Conservation (phyloP, 768 basidiomycete genomes). For the Mycena sanguinolenta region DNA sequence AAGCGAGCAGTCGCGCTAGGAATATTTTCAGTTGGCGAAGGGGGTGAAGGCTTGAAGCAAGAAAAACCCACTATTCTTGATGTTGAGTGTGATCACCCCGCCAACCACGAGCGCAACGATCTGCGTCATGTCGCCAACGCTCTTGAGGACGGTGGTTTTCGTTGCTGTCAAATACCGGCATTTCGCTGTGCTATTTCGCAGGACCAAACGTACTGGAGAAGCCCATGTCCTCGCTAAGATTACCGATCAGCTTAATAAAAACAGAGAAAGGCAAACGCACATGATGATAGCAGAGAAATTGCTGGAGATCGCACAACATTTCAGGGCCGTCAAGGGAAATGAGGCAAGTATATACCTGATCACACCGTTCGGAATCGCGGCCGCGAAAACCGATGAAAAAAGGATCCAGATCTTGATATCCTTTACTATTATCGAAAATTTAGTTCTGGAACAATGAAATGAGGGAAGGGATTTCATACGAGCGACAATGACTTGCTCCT, state of each 20-base stretch:
- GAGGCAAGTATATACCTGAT: slow-evolving; percentile 13
- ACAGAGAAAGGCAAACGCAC: slow-evolving; percentile 7
- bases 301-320: not conserved
- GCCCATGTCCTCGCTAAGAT: slow-evolving; percentile 34
- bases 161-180: slow-evolving; percentile 13
- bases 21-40: not conserved
- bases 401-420: slow-evolving; percentile 39
- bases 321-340: not conserved
- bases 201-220: slow-evolving; percentile 30
- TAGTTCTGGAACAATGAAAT: not conserved
- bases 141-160: slow-evolving; percentile 39
- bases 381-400: slow-evolving; percentile 36
- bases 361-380: slow-evolving; percentile 40
- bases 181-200: not conserved
- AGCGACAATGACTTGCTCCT: slow-evolving; percentile 32
- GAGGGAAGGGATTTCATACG: slow-evolving; percentile 8
- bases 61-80: slow-evolving; percentile 31
- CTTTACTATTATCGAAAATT: slow-evolving; percentile 16
- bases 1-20: slow-evolving; percentile 33
- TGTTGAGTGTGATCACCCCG: slow-evolving; percentile 37
- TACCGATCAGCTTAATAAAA: not conserved
- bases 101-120: slow-evolving; percentile 38
- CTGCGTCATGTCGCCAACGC: slow-evolving; percentile 38
- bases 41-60: not conserved
- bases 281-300: slow-evolving; percentile 40